Percentiles rank a stretch among this genome's conserved stretches.
phyloP scores from a whole-genome alignment of 164 flowering plant genomes.

The Vitis riparia region DNA sequence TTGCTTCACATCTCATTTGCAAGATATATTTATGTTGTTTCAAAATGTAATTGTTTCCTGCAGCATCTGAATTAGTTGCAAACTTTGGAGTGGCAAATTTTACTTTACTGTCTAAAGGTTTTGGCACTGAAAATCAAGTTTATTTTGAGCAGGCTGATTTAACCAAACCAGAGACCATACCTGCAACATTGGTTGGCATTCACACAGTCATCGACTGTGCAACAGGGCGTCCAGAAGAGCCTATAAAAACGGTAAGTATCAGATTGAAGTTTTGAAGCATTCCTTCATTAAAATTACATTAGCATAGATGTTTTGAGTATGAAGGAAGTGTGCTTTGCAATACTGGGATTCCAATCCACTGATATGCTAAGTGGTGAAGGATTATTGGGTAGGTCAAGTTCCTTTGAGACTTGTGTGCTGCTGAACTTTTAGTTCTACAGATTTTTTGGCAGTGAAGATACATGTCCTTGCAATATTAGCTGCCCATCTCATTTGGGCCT shows the following conservation, averaged over 20 bases:
- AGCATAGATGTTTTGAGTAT: too few species aligned
- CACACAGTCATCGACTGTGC: conserved; percentile 98
- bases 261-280: not conserved
- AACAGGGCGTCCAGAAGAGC: conserved; percentile 98
- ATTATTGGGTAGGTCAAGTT: too few species aligned
- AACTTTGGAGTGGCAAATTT: not conserved
- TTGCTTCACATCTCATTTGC: too few species aligned
- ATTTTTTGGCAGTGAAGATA: too few species aligned
- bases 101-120: not conserved
- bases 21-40: too few species aligned
- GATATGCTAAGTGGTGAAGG: too few species aligned
- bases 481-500: too few species aligned
- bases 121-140: not conserved
- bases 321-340: too few species aligned
- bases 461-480: too few species aligned
- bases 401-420: too few species aligned
- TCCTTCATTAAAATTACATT: not conserved
- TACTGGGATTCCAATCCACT: too few species aligned
- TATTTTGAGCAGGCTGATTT: conserved; percentile 75
- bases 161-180: conserved; percentile 93
- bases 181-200: conserved; percentile 91
- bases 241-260: conserved; percentile 72
- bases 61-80: not conserved
- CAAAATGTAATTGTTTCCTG: not conserved
- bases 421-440: too few species aligned